Percentiles rank a stretch among this genome's conserved stretches.
phyloP scores from a whole-genome alignment of 257 asterid genomes.

The Knoxia roxburghii region DNA sequence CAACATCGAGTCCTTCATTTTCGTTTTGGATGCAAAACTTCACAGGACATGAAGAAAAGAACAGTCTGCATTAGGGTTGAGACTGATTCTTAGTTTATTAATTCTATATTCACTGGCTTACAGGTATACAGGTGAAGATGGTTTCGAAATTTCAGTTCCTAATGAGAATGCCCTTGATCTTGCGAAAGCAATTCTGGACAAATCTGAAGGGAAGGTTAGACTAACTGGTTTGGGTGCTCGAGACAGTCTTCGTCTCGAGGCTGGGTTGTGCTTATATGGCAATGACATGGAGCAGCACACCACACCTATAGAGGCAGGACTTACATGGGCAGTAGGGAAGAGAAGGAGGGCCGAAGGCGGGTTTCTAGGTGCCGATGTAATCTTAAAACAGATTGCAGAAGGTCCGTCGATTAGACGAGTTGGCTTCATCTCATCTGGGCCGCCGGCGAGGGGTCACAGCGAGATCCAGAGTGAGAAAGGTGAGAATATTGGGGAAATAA shows the following conservation, averaged over 20 bases:
- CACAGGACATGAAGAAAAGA: not conserved
- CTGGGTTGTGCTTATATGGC: slow-evolving; percentile 91
- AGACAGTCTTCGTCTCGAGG: slow-evolving; percentile 97
- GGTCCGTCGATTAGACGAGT: slow-evolving; percentile 86
- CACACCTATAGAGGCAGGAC: slow-evolving; percentile 94
- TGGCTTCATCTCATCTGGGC: slow-evolving; percentile 76
- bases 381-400: slow-evolving; percentile 69
- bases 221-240: slow-evolving; percentile 91
- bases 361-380: slow-evolving; percentile 84
- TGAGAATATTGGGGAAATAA: slow-evolving; percentile 74
- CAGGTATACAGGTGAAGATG: slow-evolving; percentile 99
- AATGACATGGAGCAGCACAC: slow-evolving; percentile 98
- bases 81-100: not conserved
- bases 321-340: slow-evolving; percentile 96
- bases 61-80: not conserved
- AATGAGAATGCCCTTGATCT: slow-evolving; percentile 84
- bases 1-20: not conserved
- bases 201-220: slow-evolving; percentile 82
- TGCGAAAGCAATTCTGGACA: slow-evolving; percentile 85
- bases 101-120: slow-evolving; percentile 19
- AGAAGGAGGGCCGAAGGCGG: slow-evolving; percentile 97
- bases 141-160: slow-evolving; percentile 95
- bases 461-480: slow-evolving; percentile 87
- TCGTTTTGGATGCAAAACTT: not conserved
- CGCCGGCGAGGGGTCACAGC: slow-evolving; percentile 90